Conservation (phyloP, 306 rosid genomes). For the Macrotyloma uniflorum region DNA sequence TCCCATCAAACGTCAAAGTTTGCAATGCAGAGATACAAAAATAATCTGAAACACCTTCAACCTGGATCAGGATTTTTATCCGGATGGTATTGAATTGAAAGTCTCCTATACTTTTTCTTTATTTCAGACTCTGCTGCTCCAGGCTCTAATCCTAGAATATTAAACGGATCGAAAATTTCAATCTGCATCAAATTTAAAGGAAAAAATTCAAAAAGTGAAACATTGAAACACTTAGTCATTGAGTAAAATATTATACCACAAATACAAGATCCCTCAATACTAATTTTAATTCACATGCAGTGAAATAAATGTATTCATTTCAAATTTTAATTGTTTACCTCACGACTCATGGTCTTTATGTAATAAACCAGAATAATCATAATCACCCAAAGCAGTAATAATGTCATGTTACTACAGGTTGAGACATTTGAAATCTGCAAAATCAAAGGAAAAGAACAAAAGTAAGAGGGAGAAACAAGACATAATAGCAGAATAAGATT, state of each 20-base stretch:
- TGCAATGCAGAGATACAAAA: constrained; percentile 5
- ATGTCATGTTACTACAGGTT: constrained; percentile 75
- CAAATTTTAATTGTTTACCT: constrained; percentile 59
- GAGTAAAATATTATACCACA: constrained; percentile 21
- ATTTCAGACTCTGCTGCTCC: constrained; percentile 77
- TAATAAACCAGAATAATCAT: constrained; percentile 87
- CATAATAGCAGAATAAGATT: not conserved
- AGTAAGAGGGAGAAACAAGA: constrained; percentile 6
- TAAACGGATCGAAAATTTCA: constrained; percentile 90
- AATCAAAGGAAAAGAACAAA: constrained; percentile 15
- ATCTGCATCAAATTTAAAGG: constrained; percentile 49
- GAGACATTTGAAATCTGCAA: constrained; percentile 91
- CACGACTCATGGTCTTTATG: constrained; percentile 80
- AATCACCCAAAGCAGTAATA: constrained; percentile 81
- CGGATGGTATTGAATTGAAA: constrained; percentile 89
- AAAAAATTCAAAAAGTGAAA: constrained; percentile 21
- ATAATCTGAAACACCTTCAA: constrained; percentile 52
- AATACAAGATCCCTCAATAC: constrained; percentile 16
- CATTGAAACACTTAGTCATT: constrained; percentile 11
- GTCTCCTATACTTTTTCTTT: constrained; percentile 90
- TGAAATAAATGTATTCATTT: constrained; percentile 5
- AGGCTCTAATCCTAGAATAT: constrained; percentile 80
- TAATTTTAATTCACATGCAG: constrained; percentile 12
- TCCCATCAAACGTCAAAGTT: constrained; percentile 18
- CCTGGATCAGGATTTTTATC: constrained; percentile 99